phyloP scores from a whole-genome alignment of 1,284 basidiomycete genomes.

The Peniophora sp. region DNA sequence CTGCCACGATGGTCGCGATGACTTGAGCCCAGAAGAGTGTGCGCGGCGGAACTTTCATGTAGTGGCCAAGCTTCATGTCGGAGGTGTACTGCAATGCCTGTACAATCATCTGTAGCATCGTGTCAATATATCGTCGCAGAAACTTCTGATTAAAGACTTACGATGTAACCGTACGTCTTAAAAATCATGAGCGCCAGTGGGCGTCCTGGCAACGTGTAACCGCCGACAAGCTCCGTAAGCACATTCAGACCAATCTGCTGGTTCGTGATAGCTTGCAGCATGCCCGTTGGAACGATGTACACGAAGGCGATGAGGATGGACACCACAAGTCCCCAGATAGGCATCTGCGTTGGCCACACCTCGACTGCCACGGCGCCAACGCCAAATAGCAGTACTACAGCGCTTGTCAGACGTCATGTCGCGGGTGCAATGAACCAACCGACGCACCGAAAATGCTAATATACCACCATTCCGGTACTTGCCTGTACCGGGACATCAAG shows the following conservation, averaged over 20 bases:
- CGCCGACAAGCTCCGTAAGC: constrained; percentile 40
- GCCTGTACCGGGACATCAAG: constrained; percentile 67
- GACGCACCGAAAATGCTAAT: constrained; percentile 23
- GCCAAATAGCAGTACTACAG: constrained; percentile 35
- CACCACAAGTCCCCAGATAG: constrained; percentile 49
- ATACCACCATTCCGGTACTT: constrained; percentile 29
- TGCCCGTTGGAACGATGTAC: constrained; percentile 42
- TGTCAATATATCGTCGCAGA: neutral
- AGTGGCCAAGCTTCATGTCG: constrained; percentile 67
- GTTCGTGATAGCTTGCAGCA: constrained; percentile 48
- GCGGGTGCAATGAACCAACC: neutral
- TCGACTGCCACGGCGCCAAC: constrained; percentile 63
- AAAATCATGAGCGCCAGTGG: constrained; percentile 43
- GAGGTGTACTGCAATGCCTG: constrained; percentile 38
- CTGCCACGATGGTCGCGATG: constrained; percentile 54
- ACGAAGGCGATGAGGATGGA: constrained; percentile 29
- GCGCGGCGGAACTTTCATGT: constrained; percentile 58
- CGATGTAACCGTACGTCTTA: constrained; percentile 39
- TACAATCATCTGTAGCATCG: constrained; percentile 14
- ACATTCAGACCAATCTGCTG: constrained; percentile 41
- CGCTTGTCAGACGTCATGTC: constrained; percentile 1
- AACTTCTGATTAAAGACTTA: constrained; percentile 1
- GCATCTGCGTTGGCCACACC: constrained; percentile 58
- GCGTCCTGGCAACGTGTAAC: constrained; percentile 37
- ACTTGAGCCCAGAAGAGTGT: constrained; percentile 50